Evolutionary conservation across 1,284 basidiomycete species (phyloP).

Genomic region (Cutaneotrichosporon sp.): DNA sequence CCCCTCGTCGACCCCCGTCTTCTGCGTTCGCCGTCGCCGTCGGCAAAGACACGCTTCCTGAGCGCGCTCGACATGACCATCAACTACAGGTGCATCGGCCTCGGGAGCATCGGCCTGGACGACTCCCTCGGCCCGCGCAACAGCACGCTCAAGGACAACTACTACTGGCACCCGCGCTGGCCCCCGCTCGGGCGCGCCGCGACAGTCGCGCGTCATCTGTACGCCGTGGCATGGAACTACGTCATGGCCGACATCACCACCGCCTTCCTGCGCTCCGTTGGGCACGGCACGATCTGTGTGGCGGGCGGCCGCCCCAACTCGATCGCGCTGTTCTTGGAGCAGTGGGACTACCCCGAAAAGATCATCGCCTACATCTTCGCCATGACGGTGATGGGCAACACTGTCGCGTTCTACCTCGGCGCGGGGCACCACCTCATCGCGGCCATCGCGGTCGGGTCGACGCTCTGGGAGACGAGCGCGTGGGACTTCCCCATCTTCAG

Average conservation of each 20-base stretch:
- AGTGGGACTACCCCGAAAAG: neutral
- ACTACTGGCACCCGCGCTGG: neutral
- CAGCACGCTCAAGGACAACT: neutral
- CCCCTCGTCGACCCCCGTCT: slow-evolving; percentile 23
- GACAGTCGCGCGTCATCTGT: neutral
- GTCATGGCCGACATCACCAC: neutral
- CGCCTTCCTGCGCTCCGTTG: neutral
- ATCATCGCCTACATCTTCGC: neutral
- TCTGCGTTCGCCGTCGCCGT: slow-evolving; percentile 5
- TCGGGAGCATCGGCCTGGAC: slow-evolving; percentile 30
- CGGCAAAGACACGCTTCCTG: slow-evolving; percentile 17
- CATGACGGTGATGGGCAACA: slow-evolving; percentile 46
- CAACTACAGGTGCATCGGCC: slow-evolving; percentile 38
- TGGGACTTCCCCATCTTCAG: slow-evolving; percentile 3
- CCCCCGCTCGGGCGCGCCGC: neutral
- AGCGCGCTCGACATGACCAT: slow-evolving; percentile 34
- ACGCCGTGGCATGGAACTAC: neutral
- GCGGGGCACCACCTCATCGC: neutral
- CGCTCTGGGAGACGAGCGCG: neutral
- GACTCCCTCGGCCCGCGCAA: slow-evolving; percentile 4
- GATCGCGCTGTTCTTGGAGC: neutral
- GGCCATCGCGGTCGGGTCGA: neutral
- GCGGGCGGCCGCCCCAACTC: neutral
- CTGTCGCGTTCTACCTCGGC: slow-evolving; percentile 26
- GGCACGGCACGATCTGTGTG: neutral